Evolutionary conservation across 768 basidiomycete genomes (phyloP).

Genomic region (Leccinellum luteum): DNA sequence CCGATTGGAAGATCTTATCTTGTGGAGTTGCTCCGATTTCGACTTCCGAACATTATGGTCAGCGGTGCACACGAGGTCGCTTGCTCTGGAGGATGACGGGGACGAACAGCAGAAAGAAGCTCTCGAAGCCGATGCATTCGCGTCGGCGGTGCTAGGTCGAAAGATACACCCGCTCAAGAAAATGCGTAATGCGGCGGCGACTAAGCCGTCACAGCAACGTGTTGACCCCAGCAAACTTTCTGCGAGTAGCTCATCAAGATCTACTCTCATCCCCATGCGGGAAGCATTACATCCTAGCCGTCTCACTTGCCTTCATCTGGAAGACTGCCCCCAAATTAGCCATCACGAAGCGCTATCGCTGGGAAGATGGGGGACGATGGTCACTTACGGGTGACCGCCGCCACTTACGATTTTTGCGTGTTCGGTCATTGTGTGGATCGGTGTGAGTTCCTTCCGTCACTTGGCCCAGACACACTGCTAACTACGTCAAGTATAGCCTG

Average conservation of each 20-base stretch:
- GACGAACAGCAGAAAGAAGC: slow-evolving; percentile 13
- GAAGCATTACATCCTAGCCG: slow-evolving; percentile 33
- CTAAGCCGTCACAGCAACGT: slow-evolving; percentile 10
- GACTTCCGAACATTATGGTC: slow-evolving; percentile 35
- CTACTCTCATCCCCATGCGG: slow-evolving; percentile 36
- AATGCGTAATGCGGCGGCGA: slow-evolving; percentile 13
- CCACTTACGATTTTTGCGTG: slow-evolving; percentile 1
- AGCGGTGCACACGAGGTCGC: slow-evolving; percentile 36
- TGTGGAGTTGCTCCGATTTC: slow-evolving; percentile 51
- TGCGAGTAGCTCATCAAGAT: slow-evolving; percentile 24
- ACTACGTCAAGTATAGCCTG: slow-evolving; percentile 20
- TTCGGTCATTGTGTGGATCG: slow-evolving; percentile 16
- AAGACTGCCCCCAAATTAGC: slow-evolving; percentile 38
- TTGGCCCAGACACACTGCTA: slow-evolving; percentile 7
- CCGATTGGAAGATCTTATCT: slow-evolving; percentile 46
- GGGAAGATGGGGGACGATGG: slow-evolving; percentile 35
- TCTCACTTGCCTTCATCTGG: slow-evolving; percentile 44
- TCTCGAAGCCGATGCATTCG: slow-evolving; percentile 20
- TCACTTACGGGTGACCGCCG: slow-evolving; percentile 18
- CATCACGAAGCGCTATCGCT: slow-evolving; percentile 38
- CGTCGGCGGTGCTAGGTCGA: slow-evolving; percentile 26
- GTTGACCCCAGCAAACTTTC: slow-evolving; percentile 10
- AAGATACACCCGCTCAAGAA: slow-evolving; percentile 39
- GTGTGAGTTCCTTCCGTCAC: slow-evolving; percentile 19
- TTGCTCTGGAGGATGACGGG: slow-evolving; percentile 10